Percentiles rank a stretch among this genome's conserved stretches.
These are phyloP conservation scores for Cryptomeria japonica DNA, from an alignment of 75 land plant species.

Conservation along the genomic window DNA sequence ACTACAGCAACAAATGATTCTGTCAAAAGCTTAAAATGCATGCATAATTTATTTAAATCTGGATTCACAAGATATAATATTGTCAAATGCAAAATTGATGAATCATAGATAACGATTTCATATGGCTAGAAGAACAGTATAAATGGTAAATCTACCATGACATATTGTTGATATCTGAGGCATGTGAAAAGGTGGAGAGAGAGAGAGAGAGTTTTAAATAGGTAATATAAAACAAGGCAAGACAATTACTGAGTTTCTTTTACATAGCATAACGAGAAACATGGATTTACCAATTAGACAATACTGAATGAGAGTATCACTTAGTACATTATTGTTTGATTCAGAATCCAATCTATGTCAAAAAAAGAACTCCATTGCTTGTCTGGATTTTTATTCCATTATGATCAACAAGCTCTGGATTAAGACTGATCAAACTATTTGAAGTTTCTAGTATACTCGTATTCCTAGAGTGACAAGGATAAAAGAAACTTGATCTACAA, in stretches of 20 bases:
- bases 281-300: background rate
- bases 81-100: background rate
- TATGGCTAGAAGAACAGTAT: background rate
- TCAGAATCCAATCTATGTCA: background rate
- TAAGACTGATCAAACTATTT: background rate
- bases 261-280: background rate
- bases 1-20: background rate
- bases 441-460: background rate
- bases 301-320: background rate
- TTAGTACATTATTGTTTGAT: background rate
- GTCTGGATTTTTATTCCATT: background rate
- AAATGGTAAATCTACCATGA: background rate
- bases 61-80: background rate
- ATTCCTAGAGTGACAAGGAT: background rate
- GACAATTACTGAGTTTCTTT: background rate
- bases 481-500: background rate
- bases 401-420: background rate
- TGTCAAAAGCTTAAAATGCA: background rate
- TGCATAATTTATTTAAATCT: background rate
- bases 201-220: background rate
- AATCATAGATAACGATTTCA: background rate
- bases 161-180: background rate
- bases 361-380: background rate
- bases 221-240: background rate
- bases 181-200: background rate